These are phyloP conservation scores for Radiomyces spectabilis DNA, from an alignment of 192 early-diverging fungal genomes.

Conservation along the genomic window DNA sequence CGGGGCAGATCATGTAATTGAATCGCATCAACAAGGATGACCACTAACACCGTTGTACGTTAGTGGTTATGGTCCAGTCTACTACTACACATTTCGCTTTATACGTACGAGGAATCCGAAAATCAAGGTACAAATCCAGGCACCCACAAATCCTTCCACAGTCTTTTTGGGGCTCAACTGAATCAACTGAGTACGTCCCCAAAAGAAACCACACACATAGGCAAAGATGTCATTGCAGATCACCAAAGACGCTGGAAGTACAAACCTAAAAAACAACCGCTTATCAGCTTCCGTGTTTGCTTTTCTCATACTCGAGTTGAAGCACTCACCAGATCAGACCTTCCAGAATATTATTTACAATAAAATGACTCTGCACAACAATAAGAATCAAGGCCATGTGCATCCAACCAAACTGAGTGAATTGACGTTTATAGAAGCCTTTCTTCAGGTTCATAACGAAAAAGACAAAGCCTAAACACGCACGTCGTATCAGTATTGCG, in stretches of 20 bases:
- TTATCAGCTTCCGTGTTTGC: too few relatives aligned
- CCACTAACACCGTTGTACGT: constrained; percentile 31
- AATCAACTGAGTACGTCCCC: constrained; percentile 83
- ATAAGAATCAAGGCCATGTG: constrained; percentile 94
- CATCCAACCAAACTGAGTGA: constrained; percentile 94
- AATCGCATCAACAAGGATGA: constrained; percentile 39
- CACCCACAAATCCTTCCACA: constrained; percentile 94
- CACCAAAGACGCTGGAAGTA: constrained; percentile 81
- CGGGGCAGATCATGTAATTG: constrained; percentile 53
- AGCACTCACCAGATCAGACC: constrained; percentile 79
- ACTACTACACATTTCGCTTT: background rate
- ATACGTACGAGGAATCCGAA: constrained; percentile 70
- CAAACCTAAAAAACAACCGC: constrained; percentile 61
- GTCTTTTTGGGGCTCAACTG: constrained; percentile 94
- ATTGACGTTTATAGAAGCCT: constrained; percentile 91
- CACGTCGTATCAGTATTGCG: too few relatives aligned
- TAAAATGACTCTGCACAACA: constrained; percentile 90
- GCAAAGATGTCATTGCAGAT: constrained; percentile 95
- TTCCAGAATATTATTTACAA: constrained; percentile 97
- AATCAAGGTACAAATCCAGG: constrained; percentile 73
- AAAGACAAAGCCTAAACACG: constrained; percentile 80
- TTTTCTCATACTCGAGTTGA: background rate
- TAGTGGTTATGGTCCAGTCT: too few relatives aligned
- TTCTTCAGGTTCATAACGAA: constrained; percentile 93
- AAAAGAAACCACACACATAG: constrained; percentile 94